Conservation (phyloP, 805 yeast species). For the Candida stauntonica region DNA sequence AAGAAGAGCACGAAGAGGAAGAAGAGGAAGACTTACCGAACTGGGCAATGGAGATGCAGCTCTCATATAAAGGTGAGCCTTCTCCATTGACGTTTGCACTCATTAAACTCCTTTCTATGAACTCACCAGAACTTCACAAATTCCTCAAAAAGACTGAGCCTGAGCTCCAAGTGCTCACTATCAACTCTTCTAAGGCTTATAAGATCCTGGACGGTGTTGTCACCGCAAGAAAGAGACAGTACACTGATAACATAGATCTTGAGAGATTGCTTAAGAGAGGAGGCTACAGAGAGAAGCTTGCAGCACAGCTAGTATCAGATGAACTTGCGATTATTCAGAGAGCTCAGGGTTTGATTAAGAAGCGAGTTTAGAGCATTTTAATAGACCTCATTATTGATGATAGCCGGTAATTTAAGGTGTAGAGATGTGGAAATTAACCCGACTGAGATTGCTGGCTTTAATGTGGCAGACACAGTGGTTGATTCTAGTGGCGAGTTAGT, state of each 20-base stretch:
- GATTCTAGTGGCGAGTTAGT: no score
- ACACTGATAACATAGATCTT: constrained; percentile 9
- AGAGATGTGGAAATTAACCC: no score
- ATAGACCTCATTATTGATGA: background rate
- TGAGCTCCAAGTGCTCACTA: constrained; percentile 13
- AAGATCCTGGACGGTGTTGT: constrained; percentile 20
- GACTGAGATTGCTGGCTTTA: no score
- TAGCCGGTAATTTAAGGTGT: no score
- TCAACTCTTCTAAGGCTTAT: constrained; percentile 16
- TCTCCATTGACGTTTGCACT: constrained; percentile 42
- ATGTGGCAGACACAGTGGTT: no score
- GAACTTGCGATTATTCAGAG: constrained; percentile 17
- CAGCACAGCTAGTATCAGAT: constrained; percentile 17
- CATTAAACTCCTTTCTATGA: constrained; percentile 32
- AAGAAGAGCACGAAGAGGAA: constrained; percentile 16
- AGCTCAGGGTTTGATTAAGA: constrained; percentile 11
- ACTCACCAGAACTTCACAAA: constrained; percentile 25
- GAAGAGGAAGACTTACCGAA: constrained; percentile 28
- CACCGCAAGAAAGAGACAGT: constrained; percentile 15
- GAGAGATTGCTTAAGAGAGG: constrained; percentile 15
- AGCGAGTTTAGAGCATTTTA: constrained; percentile 7
- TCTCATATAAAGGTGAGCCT: constrained; percentile 40
- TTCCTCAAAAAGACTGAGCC: constrained; percentile 21
- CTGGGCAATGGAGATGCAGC: constrained; percentile 42
- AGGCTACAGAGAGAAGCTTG: constrained; percentile 14